Base-by-base conservation (phyloP, 2,329 filamentous ascomycete genomes). In the Aspergillus sp. region DNA sequence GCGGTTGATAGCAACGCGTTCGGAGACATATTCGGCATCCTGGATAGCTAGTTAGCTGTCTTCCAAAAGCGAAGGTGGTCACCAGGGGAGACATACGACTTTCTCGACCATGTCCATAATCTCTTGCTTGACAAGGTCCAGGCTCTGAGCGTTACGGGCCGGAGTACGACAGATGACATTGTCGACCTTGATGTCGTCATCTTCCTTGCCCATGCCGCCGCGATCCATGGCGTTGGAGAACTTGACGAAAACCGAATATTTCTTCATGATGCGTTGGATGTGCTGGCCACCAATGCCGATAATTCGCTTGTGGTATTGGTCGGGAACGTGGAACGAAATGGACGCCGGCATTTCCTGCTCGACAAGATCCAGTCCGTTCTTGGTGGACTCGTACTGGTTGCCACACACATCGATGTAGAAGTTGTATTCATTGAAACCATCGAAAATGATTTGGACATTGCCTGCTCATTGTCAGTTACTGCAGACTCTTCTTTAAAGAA, bases 231-330 rank as follows among this genome's bases (percentile, higher is more conserved):
- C 93, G 59, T 98, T 98, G 54, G 89, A 95, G 63, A 98, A 98
- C 66, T 98, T 98, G 73, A 98, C 93, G 60, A 98, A 98, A 57
- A 98, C 93, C 0, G 93, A 97, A 70, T 98, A 94, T 72, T 97
- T 97, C 76, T 98, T 97, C 93, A 98, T 98, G 73, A 98, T 97
- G 46, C 91, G 88, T 69, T 98, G 93, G 57, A 98, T 98, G 63
- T 98, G 93, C 66, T 97, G 91, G 7, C 93, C 93, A 51, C 93
- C 93, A 59, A 98, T 97, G 44, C 93, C 93, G 53, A 98, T 98
- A 62, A 98, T 98, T 42, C 93, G 89, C 74, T 98, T 98, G 71
- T 98, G 93, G 65, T 98, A 98, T 69, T 97, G 93, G 61, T 98
- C 93, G 3, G 93, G 93, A 29, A 98, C 93, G 62, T 98, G 93